Evolutionary conservation across 176 grass and related monocot genomes (phyloP).

Genomic region (Aegilops sharonensis): DNA sequence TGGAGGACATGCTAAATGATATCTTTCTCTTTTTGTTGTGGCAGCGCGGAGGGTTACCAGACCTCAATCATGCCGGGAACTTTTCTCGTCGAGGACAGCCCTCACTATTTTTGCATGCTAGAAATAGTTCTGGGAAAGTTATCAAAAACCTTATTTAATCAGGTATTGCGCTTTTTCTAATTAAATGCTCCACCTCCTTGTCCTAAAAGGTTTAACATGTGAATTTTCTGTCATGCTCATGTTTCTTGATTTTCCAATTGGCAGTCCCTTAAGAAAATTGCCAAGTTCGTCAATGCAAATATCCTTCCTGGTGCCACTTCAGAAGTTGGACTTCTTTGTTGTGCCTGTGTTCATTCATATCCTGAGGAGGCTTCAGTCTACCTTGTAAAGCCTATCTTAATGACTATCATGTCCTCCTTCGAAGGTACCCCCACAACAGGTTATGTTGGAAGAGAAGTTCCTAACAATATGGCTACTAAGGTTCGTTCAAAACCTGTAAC

Average conservation of each 20-base stretch:
- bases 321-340: conserved; percentile 95
- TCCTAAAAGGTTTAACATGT: not conserved
- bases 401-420: conserved; percentile 66
- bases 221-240: not conserved
- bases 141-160: conserved; percentile 73
- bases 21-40: conserved; percentile 44
- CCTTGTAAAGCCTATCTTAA: conserved; percentile 83
- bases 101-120: conserved; percentile 95
- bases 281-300: conserved; percentile 90
- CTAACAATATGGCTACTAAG: conserved; percentile 53
- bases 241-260: conserved; percentile 35
- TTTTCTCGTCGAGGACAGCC: conserved; percentile 85
- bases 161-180: conserved; percentile 47
- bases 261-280: conserved; percentile 88
- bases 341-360: conserved; percentile 81
- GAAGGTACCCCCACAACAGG: conserved; percentile 71
- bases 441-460: conserved; percentile 61
- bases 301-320: conserved; percentile 91
- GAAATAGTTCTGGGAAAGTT: conserved; percentile 93
- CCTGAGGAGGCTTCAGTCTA: conserved; percentile 69
- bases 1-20: not conserved
- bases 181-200: conserved; percentile 8
- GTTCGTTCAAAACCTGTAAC: conserved; percentile 47
- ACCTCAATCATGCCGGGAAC: conserved; percentile 69
- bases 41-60: conserved; percentile 76